These are phyloP conservation scores for Mollisia scopiformis DNA, from an alignment of 2,329 filamentous ascomycete genomes.

Conservation along the genomic window DNA sequence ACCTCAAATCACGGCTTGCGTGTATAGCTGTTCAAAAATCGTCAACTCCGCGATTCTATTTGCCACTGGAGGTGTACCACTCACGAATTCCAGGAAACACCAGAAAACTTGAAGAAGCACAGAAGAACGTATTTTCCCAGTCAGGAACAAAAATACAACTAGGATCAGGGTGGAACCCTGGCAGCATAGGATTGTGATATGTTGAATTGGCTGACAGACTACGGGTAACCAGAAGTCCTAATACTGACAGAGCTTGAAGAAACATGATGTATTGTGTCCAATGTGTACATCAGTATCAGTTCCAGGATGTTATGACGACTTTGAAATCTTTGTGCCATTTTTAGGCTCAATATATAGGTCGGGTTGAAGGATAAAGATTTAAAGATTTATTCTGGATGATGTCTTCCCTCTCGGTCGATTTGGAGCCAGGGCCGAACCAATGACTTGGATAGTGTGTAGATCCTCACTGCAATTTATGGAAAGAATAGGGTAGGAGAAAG, in stretches of 20 bases:
- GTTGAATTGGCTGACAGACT: constrained; percentile 3
- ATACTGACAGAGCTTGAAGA: neutral
- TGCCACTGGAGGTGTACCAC: neutral
- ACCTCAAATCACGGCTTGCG: constrained; percentile 52
- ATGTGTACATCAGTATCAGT: neutral
- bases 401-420: neutral
- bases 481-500: no score
- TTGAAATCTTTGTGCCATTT: neutral
- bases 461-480: neutral
- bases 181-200: constrained; percentile 44
- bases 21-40: constrained; percentile 39
- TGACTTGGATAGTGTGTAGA: neutral
- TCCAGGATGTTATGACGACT: neutral
- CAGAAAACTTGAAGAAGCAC: constrained; percentile 43
- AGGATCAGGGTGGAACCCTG: constrained; percentile 47
- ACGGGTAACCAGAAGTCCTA: neutral
- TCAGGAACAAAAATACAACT: constrained; percentile 42
- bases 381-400: neutral
- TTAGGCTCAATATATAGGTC: neutral
- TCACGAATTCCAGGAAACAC: constrained; percentile 43
- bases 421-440: neutral
- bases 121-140: constrained; percentile 41
- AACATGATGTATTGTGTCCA: neutral
- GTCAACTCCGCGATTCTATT: neutral
- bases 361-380: neutral